phyloP scores from a whole-genome alignment of 2,329 filamentous ascomycete species.

The Rutstroemia sp. region DNA sequence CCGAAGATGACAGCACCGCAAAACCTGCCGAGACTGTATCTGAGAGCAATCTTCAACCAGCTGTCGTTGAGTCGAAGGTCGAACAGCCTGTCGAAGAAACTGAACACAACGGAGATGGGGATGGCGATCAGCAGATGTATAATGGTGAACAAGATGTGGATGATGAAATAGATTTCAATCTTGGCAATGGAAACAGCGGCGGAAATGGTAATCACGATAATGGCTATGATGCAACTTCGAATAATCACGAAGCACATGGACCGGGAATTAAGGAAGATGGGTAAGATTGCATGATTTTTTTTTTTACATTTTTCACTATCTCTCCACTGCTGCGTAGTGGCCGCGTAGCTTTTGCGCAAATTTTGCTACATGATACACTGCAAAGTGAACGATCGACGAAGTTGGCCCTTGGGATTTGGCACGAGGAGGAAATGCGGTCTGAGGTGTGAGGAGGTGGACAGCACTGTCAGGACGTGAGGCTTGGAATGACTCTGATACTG shows the following conservation, averaged over 20 bases:
- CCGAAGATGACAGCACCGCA: conserved; percentile 53
- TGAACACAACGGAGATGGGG: conserved; percentile 31
- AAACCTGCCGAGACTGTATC: conserved; percentile 31
- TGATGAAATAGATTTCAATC: conserved; percentile 52
- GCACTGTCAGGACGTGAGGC: neutral
- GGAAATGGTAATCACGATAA: conserved; percentile 15
- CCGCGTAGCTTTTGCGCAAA: conserved; percentile 10
- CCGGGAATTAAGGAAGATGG: conserved; percentile 85
- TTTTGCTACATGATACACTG: neutral
- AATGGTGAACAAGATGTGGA: conserved; percentile 43
- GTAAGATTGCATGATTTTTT: conserved; percentile 50
- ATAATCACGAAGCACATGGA: conserved; percentile 36
- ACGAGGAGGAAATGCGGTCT: neutral
- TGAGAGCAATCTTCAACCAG: conserved; percentile 18
- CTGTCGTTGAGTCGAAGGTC: conserved; percentile 20
- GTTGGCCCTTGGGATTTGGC: neutral
- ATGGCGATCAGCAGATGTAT: conserved; percentile 34
- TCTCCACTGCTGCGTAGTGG: conserved; percentile 8
- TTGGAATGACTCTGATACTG: neutral
- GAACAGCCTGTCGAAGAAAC: conserved; percentile 20
- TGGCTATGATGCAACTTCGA: conserved; percentile 16
- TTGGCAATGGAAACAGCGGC: conserved; percentile 38
- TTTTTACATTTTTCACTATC: conserved; percentile 20
- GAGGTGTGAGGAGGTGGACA: neutral
- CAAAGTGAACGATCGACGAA: neutral